Base-by-base conservation (phyloP, 306 rosid species). In the Vicia sativa region DNA sequence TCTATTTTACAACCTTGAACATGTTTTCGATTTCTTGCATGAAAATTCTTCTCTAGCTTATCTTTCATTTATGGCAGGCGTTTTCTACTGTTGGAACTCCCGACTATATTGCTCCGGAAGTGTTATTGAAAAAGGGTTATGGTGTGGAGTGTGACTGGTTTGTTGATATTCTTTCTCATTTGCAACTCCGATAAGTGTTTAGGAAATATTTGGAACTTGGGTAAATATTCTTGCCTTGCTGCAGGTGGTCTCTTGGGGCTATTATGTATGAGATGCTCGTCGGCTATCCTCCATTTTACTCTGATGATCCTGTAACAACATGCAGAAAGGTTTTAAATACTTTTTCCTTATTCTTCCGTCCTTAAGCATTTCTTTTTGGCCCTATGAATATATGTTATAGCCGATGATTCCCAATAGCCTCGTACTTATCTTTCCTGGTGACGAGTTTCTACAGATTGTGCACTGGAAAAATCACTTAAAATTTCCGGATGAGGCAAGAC, bases 161-260 rank as follows among this genome's bases (percentile, higher is more conserved):
- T 55, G 90, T 85, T 64, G 38, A 52, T 50, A 65, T 54, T 52
- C 63, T 58, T 57, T 62, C 18, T 28, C 46, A 56, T 45, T 16
- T 79, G 5, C 13, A 34, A 34, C 38, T 34, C 9, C 38, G 9
- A 34, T 34, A 34, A 34, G 38, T 34, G 9, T 7, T 34, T 7
- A 34, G 9, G 38, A 34, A 34, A 7, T 34, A 34, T 34, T 34
- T 34, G 9, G 9, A 34, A 34, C 38, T 34, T 8, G 2, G 38
- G 7, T 34, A 34, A 34, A 63, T 10, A 7, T 67, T 72, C 65
- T 77, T 79, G 61, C 76, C 78, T 75, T 68, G 70, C 56, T 78
- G 79, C 77, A 92, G 98, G 96, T 92, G 98, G 98, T 92, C 98
- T 43, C 98, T 92, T 75, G 98, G 96, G 66, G 98, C 98, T 45